These are phyloP conservation scores for Ustilago shanxiensis DNA, from an alignment of 1,284 basidiomycete genomes.

Conservation along the genomic window DNA sequence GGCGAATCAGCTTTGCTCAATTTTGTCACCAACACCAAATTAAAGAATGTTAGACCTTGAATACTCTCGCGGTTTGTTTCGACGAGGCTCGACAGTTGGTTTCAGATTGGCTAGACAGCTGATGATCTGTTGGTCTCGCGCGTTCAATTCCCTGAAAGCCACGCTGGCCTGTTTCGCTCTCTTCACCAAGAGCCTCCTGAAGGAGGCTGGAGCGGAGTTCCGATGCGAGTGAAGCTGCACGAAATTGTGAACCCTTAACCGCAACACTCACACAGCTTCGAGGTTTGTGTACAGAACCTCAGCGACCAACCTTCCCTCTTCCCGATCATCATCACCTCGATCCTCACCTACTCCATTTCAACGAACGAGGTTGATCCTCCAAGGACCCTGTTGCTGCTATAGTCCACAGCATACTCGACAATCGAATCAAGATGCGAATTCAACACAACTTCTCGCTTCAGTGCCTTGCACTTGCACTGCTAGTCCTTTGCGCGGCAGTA, in stretches of 20 bases:
- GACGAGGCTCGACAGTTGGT: constrained; percentile 12
- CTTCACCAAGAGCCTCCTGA: constrained; percentile 3
- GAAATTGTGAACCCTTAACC: constrained; percentile 15
- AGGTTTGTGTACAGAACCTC: not conserved
- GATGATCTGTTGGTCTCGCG: constrained; percentile 18
- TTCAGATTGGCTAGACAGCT: constrained; percentile 15
- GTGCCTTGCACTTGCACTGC: constrained; percentile 31
- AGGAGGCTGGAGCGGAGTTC: constrained; percentile 24
- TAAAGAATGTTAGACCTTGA: not conserved
- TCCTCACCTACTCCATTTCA: not conserved
- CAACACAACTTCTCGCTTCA: constrained; percentile 22
- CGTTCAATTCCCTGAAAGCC: constrained; percentile 2
- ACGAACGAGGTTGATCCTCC: not conserved
- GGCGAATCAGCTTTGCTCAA: constrained; percentile 27
- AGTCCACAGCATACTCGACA: not conserved
- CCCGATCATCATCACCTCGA: not conserved
- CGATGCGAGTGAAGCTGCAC: constrained; percentile 10
- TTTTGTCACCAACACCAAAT: not conserved
- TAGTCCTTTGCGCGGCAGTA: constrained; percentile 33
- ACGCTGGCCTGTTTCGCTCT: constrained; percentile 23
- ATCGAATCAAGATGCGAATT: constrained; percentile 17
- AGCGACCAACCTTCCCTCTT: not conserved
- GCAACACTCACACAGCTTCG: not conserved
- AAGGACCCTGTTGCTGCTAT: not conserved
- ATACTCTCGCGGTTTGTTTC: not conserved